phyloP scores from a whole-genome alignment of 805 yeast genomes.

The Starmerella apicola region DNA sequence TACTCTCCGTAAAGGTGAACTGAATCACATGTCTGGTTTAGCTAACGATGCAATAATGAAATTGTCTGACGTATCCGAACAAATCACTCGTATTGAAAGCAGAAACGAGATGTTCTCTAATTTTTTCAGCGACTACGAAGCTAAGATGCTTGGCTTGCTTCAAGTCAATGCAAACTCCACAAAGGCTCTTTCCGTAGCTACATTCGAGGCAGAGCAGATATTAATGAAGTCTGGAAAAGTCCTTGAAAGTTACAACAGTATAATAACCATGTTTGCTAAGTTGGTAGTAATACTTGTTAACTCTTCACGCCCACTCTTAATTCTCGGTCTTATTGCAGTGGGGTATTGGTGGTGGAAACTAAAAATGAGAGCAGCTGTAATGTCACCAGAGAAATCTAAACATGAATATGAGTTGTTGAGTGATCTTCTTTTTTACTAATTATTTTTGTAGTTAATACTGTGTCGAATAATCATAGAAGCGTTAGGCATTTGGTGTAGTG shows the following conservation, averaged over 20 bases:
- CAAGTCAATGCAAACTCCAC: slow-evolving; percentile 1
- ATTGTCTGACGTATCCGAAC: neutral
- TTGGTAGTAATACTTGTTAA: neutral
- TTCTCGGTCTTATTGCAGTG: too few species aligned
- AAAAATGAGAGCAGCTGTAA: too few species aligned
- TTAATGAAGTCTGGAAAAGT: neutral
- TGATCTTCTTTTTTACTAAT: too few species aligned
- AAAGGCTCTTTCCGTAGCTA: slow-evolving; percentile 1
- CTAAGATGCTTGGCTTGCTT: neutral
- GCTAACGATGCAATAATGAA: neutral
- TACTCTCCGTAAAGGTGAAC: neutral
- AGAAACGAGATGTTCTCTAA: neutral
- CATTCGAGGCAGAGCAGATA: neutral
- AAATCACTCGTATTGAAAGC: neutral
- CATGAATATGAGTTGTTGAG: too few species aligned
- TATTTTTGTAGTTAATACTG: too few species aligned
- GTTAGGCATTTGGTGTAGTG: too few species aligned
- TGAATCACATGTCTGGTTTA: neutral
- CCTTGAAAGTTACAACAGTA: neutral
- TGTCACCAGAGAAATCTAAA: too few species aligned
- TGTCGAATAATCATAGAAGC: too few species aligned
- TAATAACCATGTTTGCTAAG: neutral
- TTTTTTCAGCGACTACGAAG: neutral
- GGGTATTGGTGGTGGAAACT: too few species aligned
- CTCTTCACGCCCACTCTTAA: too few species aligned